A percentile compares a stretch with the other conserved stretches of the same genome.
Conservation (phyloP, 1,284 basidiomycete species). For the Melanopsichium pennsylvanicum region DNA sequence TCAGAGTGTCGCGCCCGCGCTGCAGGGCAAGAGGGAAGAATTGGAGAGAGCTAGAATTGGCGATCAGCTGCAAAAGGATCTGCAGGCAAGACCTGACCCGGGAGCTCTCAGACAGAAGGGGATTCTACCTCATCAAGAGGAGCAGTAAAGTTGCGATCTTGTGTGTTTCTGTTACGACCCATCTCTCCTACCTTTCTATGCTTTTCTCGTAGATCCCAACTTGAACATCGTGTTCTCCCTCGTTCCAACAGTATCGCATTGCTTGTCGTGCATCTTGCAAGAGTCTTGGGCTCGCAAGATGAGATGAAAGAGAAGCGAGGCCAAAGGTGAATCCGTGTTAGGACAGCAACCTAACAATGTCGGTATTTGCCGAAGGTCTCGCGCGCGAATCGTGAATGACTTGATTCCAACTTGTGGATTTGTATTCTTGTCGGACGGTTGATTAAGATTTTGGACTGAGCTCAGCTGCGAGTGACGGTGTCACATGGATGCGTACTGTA, state of each 20-base stretch:
- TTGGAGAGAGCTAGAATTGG: conserved; percentile 64
- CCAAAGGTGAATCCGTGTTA: too few relatives aligned
- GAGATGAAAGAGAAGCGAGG: too few relatives aligned
- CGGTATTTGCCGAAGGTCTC: background rate
- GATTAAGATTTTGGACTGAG: too few relatives aligned
- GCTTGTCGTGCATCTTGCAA: background rate
- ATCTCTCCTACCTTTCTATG: too few relatives aligned
- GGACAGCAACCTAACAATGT: background rate
- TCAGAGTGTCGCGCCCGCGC: conserved; percentile 73
- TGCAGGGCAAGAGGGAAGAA: conserved; percentile 74
- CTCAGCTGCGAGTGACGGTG: too few relatives aligned
- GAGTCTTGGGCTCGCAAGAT: too few relatives aligned
- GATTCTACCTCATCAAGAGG: conserved; percentile 69
- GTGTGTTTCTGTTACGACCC: too few relatives aligned
- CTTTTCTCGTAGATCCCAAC: too few relatives aligned
- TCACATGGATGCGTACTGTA: too few relatives aligned
- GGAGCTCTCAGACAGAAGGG: conserved; percentile 78
- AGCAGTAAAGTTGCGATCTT: conserved; percentile 3
- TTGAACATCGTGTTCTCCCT: background rate
- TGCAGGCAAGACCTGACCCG: conserved; percentile 74
- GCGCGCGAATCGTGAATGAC: background rate
- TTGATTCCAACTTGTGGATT: too few relatives aligned
- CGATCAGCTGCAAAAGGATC: conserved; percentile 74
- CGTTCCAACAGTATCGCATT: background rate
- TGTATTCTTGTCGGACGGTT: conserved; percentile 14